Evolutionary conservation across 768 basidiomycete species (phyloP).

Genomic region (Chiua virens): DNA sequence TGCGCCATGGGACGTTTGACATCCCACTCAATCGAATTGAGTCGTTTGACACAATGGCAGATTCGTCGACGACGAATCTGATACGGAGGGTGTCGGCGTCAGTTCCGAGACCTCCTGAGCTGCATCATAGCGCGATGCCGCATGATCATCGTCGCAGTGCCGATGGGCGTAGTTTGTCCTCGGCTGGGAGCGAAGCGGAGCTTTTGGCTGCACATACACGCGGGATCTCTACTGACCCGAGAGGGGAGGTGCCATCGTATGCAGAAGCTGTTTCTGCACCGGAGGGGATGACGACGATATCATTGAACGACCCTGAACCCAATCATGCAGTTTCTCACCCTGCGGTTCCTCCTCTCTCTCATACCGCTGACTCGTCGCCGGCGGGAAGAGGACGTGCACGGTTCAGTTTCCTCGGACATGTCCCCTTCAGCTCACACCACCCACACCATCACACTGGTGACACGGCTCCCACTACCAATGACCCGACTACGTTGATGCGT

Average conservation of each 20-base stretch:
- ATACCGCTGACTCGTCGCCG: not conserved
- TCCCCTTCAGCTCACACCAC: conserved; percentile 37
- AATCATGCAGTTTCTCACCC: not conserved
- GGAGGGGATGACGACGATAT: conserved; percentile 11
- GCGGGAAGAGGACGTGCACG: conserved; percentile 37
- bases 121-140: conserved; percentile 1
- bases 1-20: conserved; percentile 10
- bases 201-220: conserved; percentile 19
- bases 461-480: conserved; percentile 16
- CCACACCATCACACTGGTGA: conserved; percentile 20
- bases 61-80: conserved; percentile 24
- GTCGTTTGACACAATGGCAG: conserved; percentile 24
- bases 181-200: conserved; percentile 22
- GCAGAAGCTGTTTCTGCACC: conserved; percentile 40
- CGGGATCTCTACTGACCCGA: conserved; percentile 33
- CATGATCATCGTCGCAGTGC: conserved; percentile 8
- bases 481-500: conserved; percentile 12
- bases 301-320: conserved; percentile 23
- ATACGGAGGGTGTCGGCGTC: conserved; percentile 6
- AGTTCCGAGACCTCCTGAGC: conserved; percentile 14
- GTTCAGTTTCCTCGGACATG: conserved; percentile 44
- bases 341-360: not conserved
- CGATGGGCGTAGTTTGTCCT: conserved; percentile 20
- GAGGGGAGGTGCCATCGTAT: conserved; percentile 71
- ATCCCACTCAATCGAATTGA: conserved; percentile 23